Conservation (phyloP, 495 filamentous ascomycete species). For the Acidiella bohemica region DNA sequence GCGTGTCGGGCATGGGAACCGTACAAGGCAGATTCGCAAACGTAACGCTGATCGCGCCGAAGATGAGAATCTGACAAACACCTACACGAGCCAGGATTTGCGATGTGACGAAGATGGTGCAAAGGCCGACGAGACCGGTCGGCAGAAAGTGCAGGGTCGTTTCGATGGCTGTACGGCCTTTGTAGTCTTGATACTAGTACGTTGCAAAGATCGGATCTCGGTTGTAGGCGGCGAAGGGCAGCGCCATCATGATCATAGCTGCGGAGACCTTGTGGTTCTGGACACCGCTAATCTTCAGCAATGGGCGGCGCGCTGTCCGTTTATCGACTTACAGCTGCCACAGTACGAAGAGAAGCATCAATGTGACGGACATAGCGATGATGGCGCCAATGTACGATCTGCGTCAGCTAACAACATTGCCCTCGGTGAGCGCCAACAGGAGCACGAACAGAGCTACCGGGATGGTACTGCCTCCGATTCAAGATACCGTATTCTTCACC, state of each 20-base stretch:
- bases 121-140: slow-evolving; percentile 39
- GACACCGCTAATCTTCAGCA: slow-evolving; percentile 48
- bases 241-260: slow-evolving; percentile 44
- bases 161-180: slow-evolving; percentile 38
- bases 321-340: slow-evolving; percentile 52
- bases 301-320: slow-evolving; percentile 31
- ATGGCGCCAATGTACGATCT: slow-evolving; percentile 52
- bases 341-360: slow-evolving; percentile 44
- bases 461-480: slow-evolving; percentile 28
- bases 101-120: slow-evolving; percentile 38
- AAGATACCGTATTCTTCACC: slow-evolving; percentile 23
- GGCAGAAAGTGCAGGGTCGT: slow-evolving; percentile 50
- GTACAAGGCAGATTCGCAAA: slow-evolving; percentile 42
- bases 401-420: slow-evolving; percentile 52
- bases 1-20: slow-evolving; percentile 38
- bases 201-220: slow-evolving; percentile 47
- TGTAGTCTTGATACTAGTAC: slow-evolving; percentile 50
- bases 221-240: slow-evolving; percentile 49
- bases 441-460: slow-evolving; percentile 36
- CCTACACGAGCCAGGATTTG: slow-evolving; percentile 41
- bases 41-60: slow-evolving; percentile 37
- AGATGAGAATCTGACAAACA: slow-evolving; percentile 39
- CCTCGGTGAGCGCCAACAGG: slow-evolving; percentile 50
- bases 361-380: slow-evolving; percentile 45
- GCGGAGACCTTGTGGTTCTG: slow-evolving; percentile 39